Conservation (phyloP, 306 rosid genomes). For the Cajanus cajan region DNA sequence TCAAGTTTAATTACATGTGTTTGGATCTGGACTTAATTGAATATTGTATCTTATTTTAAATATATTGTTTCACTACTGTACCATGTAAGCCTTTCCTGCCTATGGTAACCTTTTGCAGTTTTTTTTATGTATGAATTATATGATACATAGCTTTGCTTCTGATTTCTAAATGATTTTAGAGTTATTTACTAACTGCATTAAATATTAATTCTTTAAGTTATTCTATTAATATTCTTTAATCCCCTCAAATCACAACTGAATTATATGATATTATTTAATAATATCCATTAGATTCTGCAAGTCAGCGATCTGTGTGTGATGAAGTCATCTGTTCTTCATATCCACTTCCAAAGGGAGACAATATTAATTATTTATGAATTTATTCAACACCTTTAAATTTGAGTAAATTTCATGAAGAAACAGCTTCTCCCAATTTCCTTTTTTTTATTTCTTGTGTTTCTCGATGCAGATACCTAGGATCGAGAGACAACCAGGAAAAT, state of each 20-base stretch:
- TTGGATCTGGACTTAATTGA: neutral
- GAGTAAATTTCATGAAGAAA: neutral
- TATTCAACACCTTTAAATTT: neutral
- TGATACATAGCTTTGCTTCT: neutral
- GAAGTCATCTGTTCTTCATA: conserved; percentile 1
- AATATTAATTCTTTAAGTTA: neutral
- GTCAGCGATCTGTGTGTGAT: neutral
- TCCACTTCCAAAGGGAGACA: neutral
- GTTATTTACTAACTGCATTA: neutral
- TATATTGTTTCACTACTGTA: neutral
- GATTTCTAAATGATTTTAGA: neutral
- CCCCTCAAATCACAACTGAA: neutral
- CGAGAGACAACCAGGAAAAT: neutral
- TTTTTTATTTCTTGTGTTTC: neutral
- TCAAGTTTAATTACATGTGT: neutral
- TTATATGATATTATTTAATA: neutral
- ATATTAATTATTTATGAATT: neutral
- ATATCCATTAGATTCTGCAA: neutral
- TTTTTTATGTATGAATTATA: neutral
- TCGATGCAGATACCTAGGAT: conserved; percentile 10
- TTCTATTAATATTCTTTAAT: neutral
- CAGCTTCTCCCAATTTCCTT: neutral
- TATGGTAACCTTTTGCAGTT: neutral
- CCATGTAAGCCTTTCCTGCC: neutral
- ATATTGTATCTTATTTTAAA: neutral